phyloP scores from a whole-genome alignment of 23 red algal species.

The Agarophyton chilense region DNA sequence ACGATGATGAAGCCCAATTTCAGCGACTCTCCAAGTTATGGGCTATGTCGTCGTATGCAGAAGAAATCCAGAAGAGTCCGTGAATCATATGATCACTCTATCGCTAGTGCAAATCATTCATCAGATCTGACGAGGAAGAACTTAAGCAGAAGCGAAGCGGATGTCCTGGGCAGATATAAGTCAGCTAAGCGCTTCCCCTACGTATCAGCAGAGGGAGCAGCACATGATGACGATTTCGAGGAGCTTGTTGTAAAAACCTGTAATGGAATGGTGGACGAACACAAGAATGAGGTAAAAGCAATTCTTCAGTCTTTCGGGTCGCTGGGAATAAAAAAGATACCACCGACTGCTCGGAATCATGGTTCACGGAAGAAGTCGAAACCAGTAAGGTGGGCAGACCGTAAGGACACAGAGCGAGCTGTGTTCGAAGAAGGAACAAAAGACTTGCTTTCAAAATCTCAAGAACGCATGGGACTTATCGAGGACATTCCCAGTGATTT shows the following conservation, averaged over 20 bases:
- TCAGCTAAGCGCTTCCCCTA: not conserved
- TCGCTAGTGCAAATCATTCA: not conserved
- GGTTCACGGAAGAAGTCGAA: not conserved
- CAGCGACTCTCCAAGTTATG: not conserved
- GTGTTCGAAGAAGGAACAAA: not conserved
- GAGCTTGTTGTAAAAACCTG: not conserved
- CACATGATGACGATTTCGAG: not conserved
- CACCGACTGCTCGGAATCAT: not conserved
- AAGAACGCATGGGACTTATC: not conserved
- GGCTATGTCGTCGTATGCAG: not conserved
- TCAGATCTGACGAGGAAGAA: not conserved
- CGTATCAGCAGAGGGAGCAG: not conserved
- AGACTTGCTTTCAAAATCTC: not conserved
- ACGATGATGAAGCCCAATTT: not conserved
- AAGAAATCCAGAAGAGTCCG: not conserved
- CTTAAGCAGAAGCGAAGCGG: not conserved
- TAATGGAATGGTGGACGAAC: not conserved
- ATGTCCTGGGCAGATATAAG: not conserved
- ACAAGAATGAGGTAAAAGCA: constrained; percentile 35
- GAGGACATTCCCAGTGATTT: not conserved
- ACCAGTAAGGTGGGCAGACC: constrained; percentile 9
- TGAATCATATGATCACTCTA: not conserved
- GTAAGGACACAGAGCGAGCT: not conserved
- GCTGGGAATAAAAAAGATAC: not conserved
- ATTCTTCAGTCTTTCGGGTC: not conserved